Evolutionary conservation across 306 rosid species (phyloP), one percentile per base, ranked within the genome.

Genomic region (Medicago arabica): DNA sequence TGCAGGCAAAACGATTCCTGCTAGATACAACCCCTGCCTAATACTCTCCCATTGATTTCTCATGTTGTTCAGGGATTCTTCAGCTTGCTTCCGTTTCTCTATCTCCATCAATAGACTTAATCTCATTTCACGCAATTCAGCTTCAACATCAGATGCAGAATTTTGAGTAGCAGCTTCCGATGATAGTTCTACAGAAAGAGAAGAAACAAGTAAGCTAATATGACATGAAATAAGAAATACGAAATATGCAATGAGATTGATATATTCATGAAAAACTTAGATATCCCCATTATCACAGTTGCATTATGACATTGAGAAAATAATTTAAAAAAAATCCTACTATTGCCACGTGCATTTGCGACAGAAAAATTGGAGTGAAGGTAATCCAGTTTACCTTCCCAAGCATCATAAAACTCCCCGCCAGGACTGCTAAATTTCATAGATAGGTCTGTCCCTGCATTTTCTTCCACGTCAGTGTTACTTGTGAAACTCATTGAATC

Each of bases 71-170:
- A 96, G 80, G 72, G 88, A 78, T 85, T 92, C 97, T 84, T 96
- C 99, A 4, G 85, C 89, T 89, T 87, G 97, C 86, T 92, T 90
- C 65, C 96, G 92, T 76, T 88, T 90, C 79, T 92, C 98, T 46
- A 89, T 86, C 76, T 96, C 99, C 92, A 85, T 77, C 86, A 88
- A 74, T 15, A 92, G 78, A 67, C 85, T 83, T 88, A 89, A 49
- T 75, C 86, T 92, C 79, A 92, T 85, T 88, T 88, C 93, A 76
- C 88, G 78, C 75, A 89, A 85, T 67, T 96, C 93, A 78, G 81
- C 74, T 80, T 96, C 96, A 80, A 58, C 50, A 65, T 88, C 78
- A 10, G 60, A 15, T 38, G 49, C 40, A 73, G 82, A 82, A 72
- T 77, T 78, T 59, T 76, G 96, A 72, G 74, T 55, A 67, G 86